Evolutionary conservation across 2,329 filamentous ascomycete genomes (phyloP).

Genomic region (Penicillium carneum): DNA sequence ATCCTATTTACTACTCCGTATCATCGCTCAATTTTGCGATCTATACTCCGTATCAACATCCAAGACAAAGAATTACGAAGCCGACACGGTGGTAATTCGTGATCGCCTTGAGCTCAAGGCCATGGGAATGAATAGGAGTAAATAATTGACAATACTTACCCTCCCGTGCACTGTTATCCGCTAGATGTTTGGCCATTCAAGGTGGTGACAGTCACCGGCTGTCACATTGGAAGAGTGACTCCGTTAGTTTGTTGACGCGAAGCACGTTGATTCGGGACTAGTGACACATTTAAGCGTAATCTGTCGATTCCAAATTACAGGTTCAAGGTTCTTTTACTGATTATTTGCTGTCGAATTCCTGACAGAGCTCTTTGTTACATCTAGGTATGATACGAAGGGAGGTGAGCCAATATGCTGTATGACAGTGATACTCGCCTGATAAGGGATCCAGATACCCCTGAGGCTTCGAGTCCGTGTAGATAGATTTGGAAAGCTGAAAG

Average conservation of each 20-base stretch:
- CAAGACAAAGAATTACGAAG: not conserved
- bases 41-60: slow-evolving; percentile 5
- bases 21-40: slow-evolving; percentile 14
- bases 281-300: slow-evolving; percentile 12
- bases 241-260: slow-evolving; percentile 11
- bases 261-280: slow-evolving; percentile 3
- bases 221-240: slow-evolving; percentile 1
- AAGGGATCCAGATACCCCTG: slow-evolving; percentile 14
- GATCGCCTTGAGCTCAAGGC: not conserved
- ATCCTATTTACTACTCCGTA: not conserved
- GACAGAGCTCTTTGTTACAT: not conserved
- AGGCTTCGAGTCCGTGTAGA: not conserved
- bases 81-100: not conserved
- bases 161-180: slow-evolving; percentile 1
- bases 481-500: slow-evolving; percentile 17
- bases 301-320: not conserved
- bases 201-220: slow-evolving; percentile 4
- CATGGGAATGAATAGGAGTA: not conserved
- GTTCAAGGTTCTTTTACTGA: not conserved
- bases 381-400: slow-evolving; percentile 11
- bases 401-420: slow-evolving; percentile 7
- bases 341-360: not conserved
- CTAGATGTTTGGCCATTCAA: slow-evolving; percentile 3
- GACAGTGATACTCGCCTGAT: slow-evolving; percentile 1
- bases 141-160: not conserved